Base-by-base conservation (phyloP, 768 basidiomycete genomes). In the Hortiboletus flavorubellus region DNA sequence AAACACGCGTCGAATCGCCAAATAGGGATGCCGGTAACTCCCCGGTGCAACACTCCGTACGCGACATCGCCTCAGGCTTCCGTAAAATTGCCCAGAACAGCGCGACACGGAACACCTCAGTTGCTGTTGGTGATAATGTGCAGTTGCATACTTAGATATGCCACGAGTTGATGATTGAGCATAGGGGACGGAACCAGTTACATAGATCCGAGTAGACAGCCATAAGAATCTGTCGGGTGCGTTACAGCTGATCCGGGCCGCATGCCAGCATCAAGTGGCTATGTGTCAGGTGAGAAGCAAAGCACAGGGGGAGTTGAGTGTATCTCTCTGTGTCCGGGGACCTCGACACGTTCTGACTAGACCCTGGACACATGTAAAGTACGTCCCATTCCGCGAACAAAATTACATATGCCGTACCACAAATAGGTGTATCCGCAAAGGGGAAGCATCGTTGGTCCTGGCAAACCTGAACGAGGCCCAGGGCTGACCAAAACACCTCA, bases 1-100 rank as follows among this genome's bases (percentile, higher is more conserved):
- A 68, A 69, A 68, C 66, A 65, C 56, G 59, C 61, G 55, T 51
- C 55, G 31, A 39, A 41, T 40, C 46, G 16, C 56, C 47, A 26
- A 59, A 58, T 51, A 8, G 2, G 44, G 60, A 46, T 45, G 44
- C 65, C 54, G 64, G 56, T 37, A 33, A n/a, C 21, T 44, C 34
- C 46, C 39, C 39, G 54, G 43, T n/a, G 34, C 31, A 34, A 16
- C 39, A 14, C 39, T 42, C 40, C 46, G 50, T 38, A 4, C 48
- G 39, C 40, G 46, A 37, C 49, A 41, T 46, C 42, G 50, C 55
- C 2, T 21, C 26, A 26, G 26, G 26, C 15, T 34, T 16, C 40
- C 41, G 55, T 18, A 38, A 35, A 31, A 46, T 12, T 23, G 6
- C 15, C 15, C 23, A 16, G 23, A 40, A 33, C 23, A 34, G 18